Base-by-base conservation (phyloP, 2,329 filamentous ascomycete genomes). In the Cercospora zeae-maydis region DNA sequence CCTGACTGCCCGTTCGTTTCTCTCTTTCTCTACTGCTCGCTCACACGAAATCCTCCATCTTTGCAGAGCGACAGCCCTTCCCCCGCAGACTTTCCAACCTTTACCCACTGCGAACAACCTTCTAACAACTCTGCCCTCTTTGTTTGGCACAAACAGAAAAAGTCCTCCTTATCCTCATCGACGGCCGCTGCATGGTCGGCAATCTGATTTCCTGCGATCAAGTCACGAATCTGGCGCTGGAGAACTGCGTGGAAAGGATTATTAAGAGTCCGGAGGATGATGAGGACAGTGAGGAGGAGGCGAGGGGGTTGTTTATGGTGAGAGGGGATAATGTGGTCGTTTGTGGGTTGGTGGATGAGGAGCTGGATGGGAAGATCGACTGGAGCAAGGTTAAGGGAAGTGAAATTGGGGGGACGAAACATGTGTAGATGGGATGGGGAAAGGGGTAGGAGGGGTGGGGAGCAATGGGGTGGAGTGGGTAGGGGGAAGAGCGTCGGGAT, bases 281-380 rank as follows among this genome's bases (percentile, higher is more conserved):
- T 42, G 91, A 96, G 70, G 85, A 88, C 0, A 96, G 90, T 47
- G 86, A 88, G 63, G 87, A 95, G 74, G 88, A 95, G 16, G 87
- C 89, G 4, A 86, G 97, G 66, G 95, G 95, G 1, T 79, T 98
- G 5, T 98, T 97, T 76, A 84, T 99, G 62, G 90, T 99, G 62
- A 86, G 95, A 64, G 95, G 95, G 58, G 95, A 99, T 76, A 97
- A 96, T 73, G 93, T 99, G 53, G 93, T 92, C 66, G 83, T 96
- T 14, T 90, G 95, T 62, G 95, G 95, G 1, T 81, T 96, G 62
- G 88, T 99, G 33, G 92, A 99, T 76, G 93, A 96, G 77, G 84
- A 90, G 70, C 81, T 98, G 63, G 95, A 99, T 78, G 84, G 83
- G 39, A 92, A 89, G 71, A 98, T 99, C 74, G 88, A 97, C 79